Evolutionary conservation across 2,329 filamentous ascomycete genomes (phyloP).

Genomic region (Arachnopeziza araneosa): DNA sequence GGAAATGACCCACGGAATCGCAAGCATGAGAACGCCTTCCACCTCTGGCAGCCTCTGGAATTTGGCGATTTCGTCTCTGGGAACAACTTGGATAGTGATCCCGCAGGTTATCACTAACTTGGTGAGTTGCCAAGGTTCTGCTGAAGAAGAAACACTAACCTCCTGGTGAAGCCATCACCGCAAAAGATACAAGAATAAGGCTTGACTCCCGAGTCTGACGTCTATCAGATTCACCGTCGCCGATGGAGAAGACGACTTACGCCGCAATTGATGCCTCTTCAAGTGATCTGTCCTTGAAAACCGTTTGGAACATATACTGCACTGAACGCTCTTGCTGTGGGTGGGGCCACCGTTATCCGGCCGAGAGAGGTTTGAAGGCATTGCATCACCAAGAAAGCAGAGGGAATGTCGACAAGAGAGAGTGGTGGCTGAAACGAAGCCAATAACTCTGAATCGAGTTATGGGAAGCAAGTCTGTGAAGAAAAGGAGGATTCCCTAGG

Average conservation of each 20-base stretch:
- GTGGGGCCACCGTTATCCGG: constrained; percentile 1
- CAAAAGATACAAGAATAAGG: constrained; percentile 42
- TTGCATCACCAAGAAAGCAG: not conserved
- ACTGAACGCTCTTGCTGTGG: constrained; percentile 20
- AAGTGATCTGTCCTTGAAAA: constrained; percentile 44
- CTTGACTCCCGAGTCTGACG: constrained; percentile 40
- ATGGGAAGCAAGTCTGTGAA: not conserved
- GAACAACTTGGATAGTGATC: constrained; percentile 40
- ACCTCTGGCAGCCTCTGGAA: constrained; percentile 40
- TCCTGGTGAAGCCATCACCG: constrained; percentile 39
- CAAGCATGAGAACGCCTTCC: constrained; percentile 42
- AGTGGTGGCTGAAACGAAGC: not conserved
- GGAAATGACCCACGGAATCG: constrained; percentile 34
- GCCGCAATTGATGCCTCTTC: constrained; percentile 41
- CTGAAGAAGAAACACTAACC: constrained; percentile 26
- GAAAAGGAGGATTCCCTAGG: not conserved
- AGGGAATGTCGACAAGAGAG: not conserved
- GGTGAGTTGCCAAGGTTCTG: constrained; percentile 1
- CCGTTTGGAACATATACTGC: constrained; percentile 37
- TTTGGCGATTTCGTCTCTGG: constrained; percentile 36
- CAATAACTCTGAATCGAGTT: not conserved
- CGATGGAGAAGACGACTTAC: constrained; percentile 29
- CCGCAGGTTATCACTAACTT: constrained; percentile 38
- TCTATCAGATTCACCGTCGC: constrained; percentile 8
- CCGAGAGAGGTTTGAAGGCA: not conserved